A percentile compares a stretch with the other conserved stretches of the same genome.
These are phyloP conservation scores for Fennellomyces sp. DNA, from an alignment of 371 early-diverging fungal species.

Conservation along the genomic window DNA sequence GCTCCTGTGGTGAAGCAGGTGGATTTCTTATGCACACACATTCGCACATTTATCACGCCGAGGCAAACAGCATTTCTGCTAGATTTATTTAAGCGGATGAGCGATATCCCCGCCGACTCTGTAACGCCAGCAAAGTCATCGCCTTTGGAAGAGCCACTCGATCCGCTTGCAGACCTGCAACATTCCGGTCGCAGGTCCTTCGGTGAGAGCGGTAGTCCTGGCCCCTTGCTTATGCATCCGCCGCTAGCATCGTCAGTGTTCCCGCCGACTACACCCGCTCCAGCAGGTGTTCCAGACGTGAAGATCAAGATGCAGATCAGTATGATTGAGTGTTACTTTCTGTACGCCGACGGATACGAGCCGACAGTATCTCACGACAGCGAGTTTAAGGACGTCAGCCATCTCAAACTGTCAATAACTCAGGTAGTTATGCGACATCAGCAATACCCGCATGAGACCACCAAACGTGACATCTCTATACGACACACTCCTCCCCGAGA, in stretches of 20 bases:
- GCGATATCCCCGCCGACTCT: neutral
- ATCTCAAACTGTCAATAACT: conserved; percentile 49
- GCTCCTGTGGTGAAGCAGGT: conserved; percentile 25
- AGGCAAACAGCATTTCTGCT: conserved; percentile 35
- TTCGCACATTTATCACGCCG: conserved; percentile 31
- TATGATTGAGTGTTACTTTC: conserved; percentile 41
- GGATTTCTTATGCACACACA: conserved; percentile 32
- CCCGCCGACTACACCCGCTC: neutral
- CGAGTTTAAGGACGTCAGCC: conserved; percentile 25
- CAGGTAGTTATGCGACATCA: conserved; percentile 41
- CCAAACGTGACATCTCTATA: neutral
- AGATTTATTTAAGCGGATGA: conserved; percentile 27
- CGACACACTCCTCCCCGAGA: conserved; percentile 4
- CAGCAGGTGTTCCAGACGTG: conserved; percentile 16
- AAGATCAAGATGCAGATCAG: conserved; percentile 52
- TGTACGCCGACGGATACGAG: conserved; percentile 40
- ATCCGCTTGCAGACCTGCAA: neutral
- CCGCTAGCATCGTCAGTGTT: neutral
- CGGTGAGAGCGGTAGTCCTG: neutral
- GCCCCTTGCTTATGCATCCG: neutral
- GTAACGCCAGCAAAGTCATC: neutral
- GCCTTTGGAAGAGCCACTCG: neutral
- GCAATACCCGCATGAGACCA: conserved; percentile 17
- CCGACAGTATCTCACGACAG: conserved; percentile 13
- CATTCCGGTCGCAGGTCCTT: neutral